Evolutionary conservation across 805 yeast species (phyloP).

Genomic region (Maudiozyma saulgeensis): DNA sequence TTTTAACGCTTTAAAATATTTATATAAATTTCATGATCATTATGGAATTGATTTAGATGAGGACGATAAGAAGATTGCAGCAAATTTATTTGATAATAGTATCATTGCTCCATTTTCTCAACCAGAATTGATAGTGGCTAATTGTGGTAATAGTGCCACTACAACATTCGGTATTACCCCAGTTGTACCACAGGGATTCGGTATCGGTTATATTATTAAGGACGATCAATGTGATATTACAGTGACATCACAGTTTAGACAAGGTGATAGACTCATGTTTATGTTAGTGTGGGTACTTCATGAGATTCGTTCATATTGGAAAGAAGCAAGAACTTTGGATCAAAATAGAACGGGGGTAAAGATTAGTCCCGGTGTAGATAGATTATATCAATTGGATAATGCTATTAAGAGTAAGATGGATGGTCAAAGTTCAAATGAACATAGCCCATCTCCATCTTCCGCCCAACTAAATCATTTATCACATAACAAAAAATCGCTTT

Average conservation of each 20-base stretch:
- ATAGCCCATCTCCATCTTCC: neutral
- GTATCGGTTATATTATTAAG: conserved; percentile 85
- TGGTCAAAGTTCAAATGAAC: neutral
- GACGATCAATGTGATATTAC: conserved; percentile 74
- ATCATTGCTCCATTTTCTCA: conserved; percentile 30
- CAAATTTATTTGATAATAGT: conserved; percentile 37
- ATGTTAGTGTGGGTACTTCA: conserved; percentile 61
- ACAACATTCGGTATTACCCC: conserved; percentile 86
- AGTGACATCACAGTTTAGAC: conserved; percentile 78
- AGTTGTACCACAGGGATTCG: conserved; percentile 79
- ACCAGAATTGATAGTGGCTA: conserved; percentile 46
- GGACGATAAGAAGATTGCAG: conserved; percentile 29
- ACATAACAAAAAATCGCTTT: neutral
- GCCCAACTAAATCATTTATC: neutral
- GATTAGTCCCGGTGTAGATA: conserved; percentile 24
- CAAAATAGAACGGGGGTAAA: conserved; percentile 14
- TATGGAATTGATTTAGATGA: conserved; percentile 25
- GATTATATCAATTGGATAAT: conserved; percentile 31
- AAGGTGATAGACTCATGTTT: conserved; percentile 67
- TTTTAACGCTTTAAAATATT: conserved; percentile 51
- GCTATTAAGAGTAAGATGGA: conserved; percentile 13
- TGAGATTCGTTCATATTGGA: conserved; percentile 45
- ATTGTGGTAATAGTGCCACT: conserved; percentile 88
- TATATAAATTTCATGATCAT: conserved; percentile 34
- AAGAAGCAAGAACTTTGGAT: conserved; percentile 7